Base-by-base conservation (phyloP, 306 rosid species). In the Dalbergia cochinchinensis region DNA sequence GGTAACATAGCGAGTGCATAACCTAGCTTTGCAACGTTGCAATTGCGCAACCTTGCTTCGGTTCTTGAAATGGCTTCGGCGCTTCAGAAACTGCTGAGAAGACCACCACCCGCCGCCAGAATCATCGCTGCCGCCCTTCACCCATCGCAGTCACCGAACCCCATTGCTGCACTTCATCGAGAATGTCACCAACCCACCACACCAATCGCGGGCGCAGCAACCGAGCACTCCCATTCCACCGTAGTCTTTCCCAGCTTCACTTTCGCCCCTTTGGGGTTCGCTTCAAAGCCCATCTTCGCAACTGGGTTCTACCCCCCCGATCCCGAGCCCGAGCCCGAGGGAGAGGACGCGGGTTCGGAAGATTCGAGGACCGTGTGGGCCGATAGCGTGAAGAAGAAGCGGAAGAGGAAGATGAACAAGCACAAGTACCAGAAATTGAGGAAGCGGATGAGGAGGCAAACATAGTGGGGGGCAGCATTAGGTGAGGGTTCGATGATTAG, bases 381-480 rank as follows among this genome's bases (percentile, higher is more conserved):
- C 3, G 96, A 91, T 65, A 92, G 97, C 76, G 90, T 86, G 80
- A 92, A 92, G 91, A 92, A 91, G 97, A 92, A 91, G 89, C 87
- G 97, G 82, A 92, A 89, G 81, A 82, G 34, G 78, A 91, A 92
- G 88, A 91, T 89, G 94, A 92, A 92, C 90, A 92, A 92, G 74
- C 94, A 91, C 74, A 91, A 91, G 89, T 91, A 92, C 78, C 84
- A 87, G 83, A 92, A 92, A 81, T 79, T 89, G 18, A 88, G 94
- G 77, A 90, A 88, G 84, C 92, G 96, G 16, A 85, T 91, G 80
- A 76, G 88, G 41, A 85, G 94, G 76, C 88, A 91, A 81, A 80
- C 83, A 11, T 47, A 47, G 15, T 3, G 0, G 48, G 48, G 48
- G 41, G 7, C 41, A 1, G 7, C 41, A 37, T 57, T 90, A 66